Evolutionary conservation across 1,139 yeast species (phyloP).

Genomic region (Geotrichum citri-aurantii): DNA sequence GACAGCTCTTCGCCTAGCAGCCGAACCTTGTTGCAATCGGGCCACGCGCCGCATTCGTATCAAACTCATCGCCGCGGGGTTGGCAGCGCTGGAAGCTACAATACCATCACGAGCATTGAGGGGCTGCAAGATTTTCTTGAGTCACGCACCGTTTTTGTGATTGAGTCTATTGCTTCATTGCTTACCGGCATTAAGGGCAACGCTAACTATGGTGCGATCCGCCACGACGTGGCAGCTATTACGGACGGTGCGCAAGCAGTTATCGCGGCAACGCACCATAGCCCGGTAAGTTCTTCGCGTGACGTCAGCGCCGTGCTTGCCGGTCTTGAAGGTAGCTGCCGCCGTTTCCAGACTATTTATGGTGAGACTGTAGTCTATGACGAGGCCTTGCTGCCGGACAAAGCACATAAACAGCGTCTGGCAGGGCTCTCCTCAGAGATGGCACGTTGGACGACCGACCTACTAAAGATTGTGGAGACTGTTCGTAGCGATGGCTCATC

Average conservation of each 20-base stretch:
- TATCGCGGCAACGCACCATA: slow-evolving; percentile 69
- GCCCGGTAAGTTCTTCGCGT: slow-evolving; percentile 36
- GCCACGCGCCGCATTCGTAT: neutral
- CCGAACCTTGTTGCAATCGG: neutral
- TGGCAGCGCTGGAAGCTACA: slow-evolving; percentile 25
- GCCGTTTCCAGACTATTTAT: slow-evolving; percentile 48
- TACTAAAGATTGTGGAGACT: neutral
- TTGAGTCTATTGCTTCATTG: slow-evolving; percentile 79
- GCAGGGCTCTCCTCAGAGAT: slow-evolving; percentile 96
- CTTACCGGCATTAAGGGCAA: slow-evolving; percentile 46
- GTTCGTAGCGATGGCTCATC: neutral
- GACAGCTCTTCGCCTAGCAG: neutral
- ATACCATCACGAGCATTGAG: slow-evolving; percentile 48
- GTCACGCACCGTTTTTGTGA: slow-evolving; percentile 89
- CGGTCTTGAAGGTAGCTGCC: slow-evolving; percentile 76
- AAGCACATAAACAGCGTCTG: slow-evolving; percentile 82
- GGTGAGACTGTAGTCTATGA: slow-evolving; percentile 25
- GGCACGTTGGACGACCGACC: slow-evolving; percentile 90
- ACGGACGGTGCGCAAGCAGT: slow-evolving; percentile 73
- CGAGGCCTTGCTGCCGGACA: slow-evolving; percentile 59
- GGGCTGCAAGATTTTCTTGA: slow-evolving; percentile 82
- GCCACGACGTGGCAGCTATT: slow-evolving; percentile 68
- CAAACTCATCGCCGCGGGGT: neutral
- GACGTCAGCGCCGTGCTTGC: slow-evolving; percentile 83
- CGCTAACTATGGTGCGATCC: slow-evolving; percentile 68